phyloP scores from a whole-genome alignment of 2,329 filamentous ascomycete genomes.

The Bipolaris sorokiniana region DNA sequence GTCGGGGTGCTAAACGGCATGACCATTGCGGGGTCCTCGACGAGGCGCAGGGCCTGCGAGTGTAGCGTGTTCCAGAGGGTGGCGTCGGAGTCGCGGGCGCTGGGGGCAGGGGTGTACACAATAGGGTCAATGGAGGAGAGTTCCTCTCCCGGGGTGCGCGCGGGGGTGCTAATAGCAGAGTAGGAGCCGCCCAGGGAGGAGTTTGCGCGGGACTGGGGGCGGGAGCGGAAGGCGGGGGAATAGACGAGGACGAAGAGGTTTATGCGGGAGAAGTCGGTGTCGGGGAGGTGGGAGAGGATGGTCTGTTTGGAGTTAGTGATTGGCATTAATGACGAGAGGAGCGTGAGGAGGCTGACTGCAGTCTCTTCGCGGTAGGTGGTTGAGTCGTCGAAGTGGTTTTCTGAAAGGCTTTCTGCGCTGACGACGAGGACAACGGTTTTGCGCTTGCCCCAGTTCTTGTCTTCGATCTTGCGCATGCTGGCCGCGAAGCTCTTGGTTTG shows the following conservation, averaged over 20 bases:
- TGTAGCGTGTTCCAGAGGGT: constrained; percentile 79
- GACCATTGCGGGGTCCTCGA: constrained; percentile 85
- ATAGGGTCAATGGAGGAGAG: constrained; percentile 50
- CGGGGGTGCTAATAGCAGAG: constrained; percentile 78
- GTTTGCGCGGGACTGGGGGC: constrained; percentile 46
- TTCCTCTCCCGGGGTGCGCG: constrained; percentile 70
- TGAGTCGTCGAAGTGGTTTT: constrained; percentile 62
- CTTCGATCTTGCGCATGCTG: constrained; percentile 30
- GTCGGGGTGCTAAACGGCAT: constrained; percentile 85
- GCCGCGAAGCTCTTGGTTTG: constrained; percentile 44
- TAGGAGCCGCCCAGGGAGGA: constrained; percentile 77
- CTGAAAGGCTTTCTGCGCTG: constrained; percentile 72
- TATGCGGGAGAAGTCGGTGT: constrained; percentile 72
- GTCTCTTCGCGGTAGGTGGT: constrained; percentile 71
- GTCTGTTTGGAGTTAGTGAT: constrained; percentile 49
- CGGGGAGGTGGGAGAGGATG: constrained; percentile 86
- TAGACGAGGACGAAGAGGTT: constrained; percentile 91
- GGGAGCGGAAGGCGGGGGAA: constrained; percentile 77
- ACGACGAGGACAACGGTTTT: constrained; percentile 89
- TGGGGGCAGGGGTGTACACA: constrained; percentile 45
- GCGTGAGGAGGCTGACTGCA: constrained; percentile 67
- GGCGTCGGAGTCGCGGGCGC: constrained; percentile 44
- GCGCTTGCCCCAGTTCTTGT: constrained; percentile 38
- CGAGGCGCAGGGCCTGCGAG: constrained; percentile 76
- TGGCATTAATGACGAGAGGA: constrained; percentile 11